Percentiles rank a stretch among this genome's conserved stretches.
These are phyloP conservation scores for Paragyromitra xinjiangensis DNA, from an alignment of 495 filamentous ascomycete species.

Conservation along the genomic window DNA sequence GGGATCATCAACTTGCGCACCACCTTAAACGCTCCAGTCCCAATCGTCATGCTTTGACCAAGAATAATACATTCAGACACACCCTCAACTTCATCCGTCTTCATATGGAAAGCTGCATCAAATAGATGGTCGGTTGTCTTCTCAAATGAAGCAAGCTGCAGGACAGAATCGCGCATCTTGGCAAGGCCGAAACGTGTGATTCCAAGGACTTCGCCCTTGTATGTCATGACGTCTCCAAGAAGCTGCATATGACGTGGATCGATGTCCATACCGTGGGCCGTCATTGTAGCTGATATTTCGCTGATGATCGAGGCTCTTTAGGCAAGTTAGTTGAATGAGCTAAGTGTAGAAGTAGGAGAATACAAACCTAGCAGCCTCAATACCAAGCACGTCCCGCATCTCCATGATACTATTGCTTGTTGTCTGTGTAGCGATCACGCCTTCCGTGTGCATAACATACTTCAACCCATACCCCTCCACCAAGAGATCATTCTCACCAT, in stretches of 20 bases:
- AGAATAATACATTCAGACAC: slow-evolving; percentile 98
- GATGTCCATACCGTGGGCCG: slow-evolving; percentile 76
- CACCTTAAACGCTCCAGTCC: slow-evolving; percentile 91
- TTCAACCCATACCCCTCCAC: slow-evolving; percentile 94
- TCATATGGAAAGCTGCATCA: slow-evolving; percentile 89
- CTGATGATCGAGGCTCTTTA: slow-evolving; percentile 55
- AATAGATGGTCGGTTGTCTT: slow-evolving; percentile 98
- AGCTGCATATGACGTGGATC: slow-evolving; percentile 99
- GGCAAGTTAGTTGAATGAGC: background rate
- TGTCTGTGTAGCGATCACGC: slow-evolving; percentile 77
- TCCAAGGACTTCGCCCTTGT: slow-evolving; percentile 96
- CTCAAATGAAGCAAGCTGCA: slow-evolving; percentile 96
- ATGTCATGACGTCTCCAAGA: slow-evolving; percentile 98
- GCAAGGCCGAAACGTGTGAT: slow-evolving; percentile 96
- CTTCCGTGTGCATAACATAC: slow-evolving; percentile 89
- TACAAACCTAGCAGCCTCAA: slow-evolving; percentile 77
- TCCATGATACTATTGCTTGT: slow-evolving; percentile 91
- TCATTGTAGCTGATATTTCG: slow-evolving; percentile 58
- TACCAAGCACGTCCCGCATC: slow-evolving; percentile 88
- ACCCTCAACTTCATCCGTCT: slow-evolving; percentile 86
- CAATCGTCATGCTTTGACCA: slow-evolving; percentile 89
- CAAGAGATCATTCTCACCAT: slow-evolving; percentile 73
- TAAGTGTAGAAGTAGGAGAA: background rate
- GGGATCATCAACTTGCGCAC: slow-evolving; percentile 76
- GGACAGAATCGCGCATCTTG: slow-evolving; percentile 94